Evolutionary conservation across 306 rosid genomes (phyloP).

Genomic region (Prunus salicina): DNA sequence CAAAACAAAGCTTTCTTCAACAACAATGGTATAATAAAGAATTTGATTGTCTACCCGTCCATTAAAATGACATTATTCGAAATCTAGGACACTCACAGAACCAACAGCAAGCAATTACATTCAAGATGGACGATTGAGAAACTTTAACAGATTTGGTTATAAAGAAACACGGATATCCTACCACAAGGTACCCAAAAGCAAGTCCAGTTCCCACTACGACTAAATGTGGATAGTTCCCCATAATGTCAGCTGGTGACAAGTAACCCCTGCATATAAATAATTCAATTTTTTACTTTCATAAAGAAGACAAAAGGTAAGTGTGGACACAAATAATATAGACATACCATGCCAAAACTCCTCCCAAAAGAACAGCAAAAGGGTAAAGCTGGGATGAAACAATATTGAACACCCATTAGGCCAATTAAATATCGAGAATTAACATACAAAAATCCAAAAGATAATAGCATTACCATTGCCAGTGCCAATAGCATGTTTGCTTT

Average conservation of each 20-base stretch:
- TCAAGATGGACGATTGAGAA: slow-evolving; percentile 1
- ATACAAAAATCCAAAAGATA: slow-evolving; percentile 5
- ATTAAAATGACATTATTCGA: neutral
- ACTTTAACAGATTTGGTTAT: slow-evolving; percentile 3
- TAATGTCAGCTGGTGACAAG: slow-evolving; percentile 77
- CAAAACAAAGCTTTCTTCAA: slow-evolving; percentile 35
- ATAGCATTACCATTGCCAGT: slow-evolving; percentile 74
- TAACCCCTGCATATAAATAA: slow-evolving; percentile 55
- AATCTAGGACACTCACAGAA: neutral
- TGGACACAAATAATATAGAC: slow-evolving; percentile 21
- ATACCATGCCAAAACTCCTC: slow-evolving; percentile 82
- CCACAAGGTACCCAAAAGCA: slow-evolving; percentile 91
- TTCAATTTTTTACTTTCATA: neutral
- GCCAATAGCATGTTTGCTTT: slow-evolving; percentile 77
- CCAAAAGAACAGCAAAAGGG: slow-evolving; percentile 72
- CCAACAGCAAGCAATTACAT: neutral
- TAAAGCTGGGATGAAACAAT: slow-evolving; percentile 60
- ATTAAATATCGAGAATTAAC: slow-evolving; percentile 20
- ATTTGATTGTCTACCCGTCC: neutral
- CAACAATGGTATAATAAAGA: neutral
- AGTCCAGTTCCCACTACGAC: slow-evolving; percentile 81
- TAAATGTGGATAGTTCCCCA: slow-evolving; percentile 72
- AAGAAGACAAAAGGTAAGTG: neutral
- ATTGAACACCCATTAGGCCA: slow-evolving; percentile 9
- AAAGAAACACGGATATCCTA: slow-evolving; percentile 32